Evolutionary conservation across 2,329 filamentous ascomycete genomes (phyloP), one percentile per base, ranked within the genome.

Genomic region (Apiospora kogelbergensis): DNA sequence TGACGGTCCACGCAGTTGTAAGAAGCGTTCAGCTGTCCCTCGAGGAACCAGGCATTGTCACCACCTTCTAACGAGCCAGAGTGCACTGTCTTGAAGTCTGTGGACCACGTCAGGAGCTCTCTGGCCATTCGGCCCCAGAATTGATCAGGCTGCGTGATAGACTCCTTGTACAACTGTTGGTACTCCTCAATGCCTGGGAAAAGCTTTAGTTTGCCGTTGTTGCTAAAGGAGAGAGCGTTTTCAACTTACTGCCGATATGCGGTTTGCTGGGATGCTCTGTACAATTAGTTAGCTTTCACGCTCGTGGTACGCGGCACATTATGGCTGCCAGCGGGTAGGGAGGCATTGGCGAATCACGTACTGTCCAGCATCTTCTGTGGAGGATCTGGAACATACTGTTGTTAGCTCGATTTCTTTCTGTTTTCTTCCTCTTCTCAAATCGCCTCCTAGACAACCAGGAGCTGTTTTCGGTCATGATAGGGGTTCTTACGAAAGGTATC

Each of bases 1-100:
- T 98, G 95, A 71, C 96, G 93, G 79, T 99, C 96, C 73, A 99
- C 91, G 78, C 94, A 97, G 86, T 99, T 99, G 89, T 94, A 98
- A 37, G 93, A 96, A 72, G 96, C 96, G 78, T 99, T 99, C 78
- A 99, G 86, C 76, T 91, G 89, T 74, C 96, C 96, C 84, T 98
- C 96, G 71, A 95, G 83, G 79, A 98, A 99, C 95, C 96, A 99
- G 72, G 94, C 93, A 78, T 88, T 91, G 84, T 99, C 95, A 75
- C 96, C 96, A 72, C 92, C 86, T 67, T 80, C 80, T 68, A 99
- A 88, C 40, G 89, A 90, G 71, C 96, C 96, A 70, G 86, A 88
- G 80, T 90, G 90, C 67, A 97, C 94, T 15, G 95, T 98, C 81
- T 97, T 84, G 83, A 99, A 99, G 79, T 98, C 95, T 74, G 88